phyloP scores from a whole-genome alignment of 2,329 filamentous ascomycete species.

The Fusarium fujikuroi region DNA sequence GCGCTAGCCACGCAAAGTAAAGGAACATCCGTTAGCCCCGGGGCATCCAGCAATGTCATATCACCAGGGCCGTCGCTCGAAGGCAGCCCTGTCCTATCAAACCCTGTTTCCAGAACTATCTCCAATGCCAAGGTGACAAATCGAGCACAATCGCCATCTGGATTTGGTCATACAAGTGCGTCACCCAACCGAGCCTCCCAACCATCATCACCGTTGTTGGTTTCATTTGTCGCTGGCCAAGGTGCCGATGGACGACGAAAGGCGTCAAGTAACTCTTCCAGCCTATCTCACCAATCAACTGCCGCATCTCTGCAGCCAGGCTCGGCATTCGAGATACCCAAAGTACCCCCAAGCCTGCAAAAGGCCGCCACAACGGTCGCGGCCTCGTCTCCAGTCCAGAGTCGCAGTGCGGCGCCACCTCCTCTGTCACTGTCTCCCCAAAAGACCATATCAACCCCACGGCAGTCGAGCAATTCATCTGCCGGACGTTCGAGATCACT shows the following conservation, averaged over 20 bases:
- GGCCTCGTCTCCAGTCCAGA: slow-evolving; percentile 68
- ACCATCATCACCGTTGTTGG: slow-evolving; percentile 80
- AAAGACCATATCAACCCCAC: slow-evolving; percentile 69
- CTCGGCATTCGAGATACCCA: slow-evolving; percentile 77
- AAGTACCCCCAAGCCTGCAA: slow-evolving; percentile 68
- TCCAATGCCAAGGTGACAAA: slow-evolving; percentile 83
- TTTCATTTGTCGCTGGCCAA: slow-evolving; percentile 91
- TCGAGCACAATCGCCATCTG: slow-evolving; percentile 87
- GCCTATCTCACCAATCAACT: slow-evolving; percentile 78
- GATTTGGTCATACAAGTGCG: slow-evolving; percentile 80
- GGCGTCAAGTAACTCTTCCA: slow-evolving; percentile 89
- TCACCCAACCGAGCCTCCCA: slow-evolving; percentile 85
- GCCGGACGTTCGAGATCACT: slow-evolving; percentile 82
- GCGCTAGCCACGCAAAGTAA: slow-evolving; percentile 78
- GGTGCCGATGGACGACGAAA: slow-evolving; percentile 84
- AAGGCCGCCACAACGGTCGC: slow-evolving; percentile 67
- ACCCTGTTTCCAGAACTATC: slow-evolving; percentile 81
- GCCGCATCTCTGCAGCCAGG: slow-evolving; percentile 72
- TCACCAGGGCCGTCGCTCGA: slow-evolving; percentile 80
- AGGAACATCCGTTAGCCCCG: slow-evolving; percentile 57
- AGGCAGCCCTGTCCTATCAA: slow-evolving; percentile 83
- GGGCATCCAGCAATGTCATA: slow-evolving; percentile 53
- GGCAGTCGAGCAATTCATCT: slow-evolving; percentile 70
- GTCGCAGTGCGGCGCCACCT: slow-evolving; percentile 61
- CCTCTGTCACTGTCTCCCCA: slow-evolving; percentile 69